These are phyloP conservation scores for Citrus glauca DNA, from an alignment of 345 rosid genomes.

Conservation along the genomic window DNA sequence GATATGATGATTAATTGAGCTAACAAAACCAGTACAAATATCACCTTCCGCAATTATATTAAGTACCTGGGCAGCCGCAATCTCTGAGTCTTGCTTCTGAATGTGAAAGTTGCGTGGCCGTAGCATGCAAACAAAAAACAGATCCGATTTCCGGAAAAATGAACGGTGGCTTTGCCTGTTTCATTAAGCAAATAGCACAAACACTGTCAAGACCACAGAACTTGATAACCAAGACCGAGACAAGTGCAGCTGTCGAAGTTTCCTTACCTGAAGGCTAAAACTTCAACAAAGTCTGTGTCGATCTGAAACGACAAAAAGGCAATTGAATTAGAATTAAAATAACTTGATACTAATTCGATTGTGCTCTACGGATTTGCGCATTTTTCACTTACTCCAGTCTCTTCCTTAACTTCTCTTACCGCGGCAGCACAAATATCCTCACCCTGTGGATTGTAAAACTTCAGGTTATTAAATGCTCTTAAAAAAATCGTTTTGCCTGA, in stretches of 20 bases:
- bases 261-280: constrained; percentile 60
- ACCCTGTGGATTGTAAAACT: constrained; percentile 40
- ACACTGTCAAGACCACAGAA: background rate
- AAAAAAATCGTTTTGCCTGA: background rate
- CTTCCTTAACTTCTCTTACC: constrained; percentile 83
- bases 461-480: background rate
- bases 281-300: constrained; percentile 54
- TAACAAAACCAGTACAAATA: too few species aligned
- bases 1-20: background rate
- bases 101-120: constrained; percentile 41
- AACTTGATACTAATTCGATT: background rate
- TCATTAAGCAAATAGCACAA: constrained; percentile 1
- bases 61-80: constrained; percentile 54
- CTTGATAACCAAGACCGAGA: background rate
- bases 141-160: constrained; percentile 49
- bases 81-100: constrained; percentile 50
- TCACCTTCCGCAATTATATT: too few species aligned
- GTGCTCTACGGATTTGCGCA: background rate
- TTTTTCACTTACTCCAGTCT: constrained; percentile 61
- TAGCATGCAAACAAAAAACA: constrained; percentile 56
- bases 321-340: background rate
- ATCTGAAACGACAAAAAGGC: constrained; percentile 34
- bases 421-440: constrained; percentile 72
- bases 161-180: constrained; percentile 59
- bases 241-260: background rate